These are phyloP conservation scores for Aspergillus mulundensis DNA, from an alignment of 495 filamentous ascomycete species.

Conservation along the genomic window DNA sequence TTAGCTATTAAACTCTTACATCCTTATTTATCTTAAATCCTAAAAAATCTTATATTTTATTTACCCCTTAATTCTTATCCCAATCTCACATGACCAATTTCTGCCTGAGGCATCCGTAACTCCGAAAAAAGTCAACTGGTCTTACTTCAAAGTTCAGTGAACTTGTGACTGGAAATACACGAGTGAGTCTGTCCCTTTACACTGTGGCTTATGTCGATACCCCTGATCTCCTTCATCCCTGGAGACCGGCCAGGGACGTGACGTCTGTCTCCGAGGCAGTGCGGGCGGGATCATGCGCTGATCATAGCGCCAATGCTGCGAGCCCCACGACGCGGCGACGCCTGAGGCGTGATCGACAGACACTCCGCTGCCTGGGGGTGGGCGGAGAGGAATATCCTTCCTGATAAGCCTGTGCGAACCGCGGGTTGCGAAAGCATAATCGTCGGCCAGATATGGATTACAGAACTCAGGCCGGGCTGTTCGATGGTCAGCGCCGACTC, in stretches of 20 bases:
- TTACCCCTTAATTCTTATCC: no score
- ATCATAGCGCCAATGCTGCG: neutral
- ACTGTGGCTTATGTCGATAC: neutral
- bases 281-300: neutral
- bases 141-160: no score
- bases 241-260: neutral
- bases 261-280: neutral
- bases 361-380: neutral
- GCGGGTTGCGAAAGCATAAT: neutral
- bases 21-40: no score
- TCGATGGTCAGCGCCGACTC: no score
- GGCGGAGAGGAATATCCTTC: neutral
- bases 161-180: no score
- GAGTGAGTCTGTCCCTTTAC: no score
- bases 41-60: no score
- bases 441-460: neutral
- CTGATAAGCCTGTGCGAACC: neutral
- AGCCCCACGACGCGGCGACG: neutral
- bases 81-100: no score
- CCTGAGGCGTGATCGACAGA: conserved; percentile 3
- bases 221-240: neutral
- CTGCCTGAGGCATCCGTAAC: neutral
- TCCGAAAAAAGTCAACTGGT: no score
- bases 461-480: no score
- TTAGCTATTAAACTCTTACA: no score